Base-by-base conservation (phyloP, 305 asterid genomes). In the Solanum hybrid region DNA sequence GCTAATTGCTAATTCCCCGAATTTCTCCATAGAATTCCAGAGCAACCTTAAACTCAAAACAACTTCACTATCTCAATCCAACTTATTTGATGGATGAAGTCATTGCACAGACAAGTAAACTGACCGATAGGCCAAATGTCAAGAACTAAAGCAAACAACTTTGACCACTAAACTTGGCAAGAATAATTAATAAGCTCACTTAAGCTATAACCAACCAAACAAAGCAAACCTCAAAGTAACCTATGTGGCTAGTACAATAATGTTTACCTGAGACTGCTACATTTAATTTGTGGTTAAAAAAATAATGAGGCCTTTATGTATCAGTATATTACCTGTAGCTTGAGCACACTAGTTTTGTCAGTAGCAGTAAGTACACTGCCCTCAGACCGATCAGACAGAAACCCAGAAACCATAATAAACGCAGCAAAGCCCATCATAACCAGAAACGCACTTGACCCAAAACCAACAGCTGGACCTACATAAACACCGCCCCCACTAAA, bases 401-500 rank as follows among this genome's bases (percentile, higher is more conserved):
- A 96, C 22, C 98, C 97, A 1, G 98, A 97, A 20, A 96, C 99
- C 94, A 94, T 88, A 78, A 95, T 90, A 91, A 95, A 96, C 1
- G 96, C 99, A 35, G 95, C 95, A 90, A 93, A 92, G 11, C 98
- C 97, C 89, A 91, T 61, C 93, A 95, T 86, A 74, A 96, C 91
- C 34, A 95, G 90, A 91, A 93, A 92, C 22, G 95, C 92, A 69
- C 96, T 92, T 20, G 99, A 97, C 37, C 98, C 99, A 81, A 97
- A 33, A 18, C 99, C 99, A 78, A 95, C 93, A 5, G 98, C 99
- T 26, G 99, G 99, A 3, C 95, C 99, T 6, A 94, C 93, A 90
- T 93, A 97, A 76, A 94, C 94, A 88, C 98, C 98, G 85, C 96
- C 91, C 11, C 94, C 94, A 29, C 92, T 90, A 89, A 91, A 87